These are phyloP conservation scores for Globisporangium takayamanum DNA, from an alignment of 352 stramenopile genomes.

Conservation along the genomic window DNA sequence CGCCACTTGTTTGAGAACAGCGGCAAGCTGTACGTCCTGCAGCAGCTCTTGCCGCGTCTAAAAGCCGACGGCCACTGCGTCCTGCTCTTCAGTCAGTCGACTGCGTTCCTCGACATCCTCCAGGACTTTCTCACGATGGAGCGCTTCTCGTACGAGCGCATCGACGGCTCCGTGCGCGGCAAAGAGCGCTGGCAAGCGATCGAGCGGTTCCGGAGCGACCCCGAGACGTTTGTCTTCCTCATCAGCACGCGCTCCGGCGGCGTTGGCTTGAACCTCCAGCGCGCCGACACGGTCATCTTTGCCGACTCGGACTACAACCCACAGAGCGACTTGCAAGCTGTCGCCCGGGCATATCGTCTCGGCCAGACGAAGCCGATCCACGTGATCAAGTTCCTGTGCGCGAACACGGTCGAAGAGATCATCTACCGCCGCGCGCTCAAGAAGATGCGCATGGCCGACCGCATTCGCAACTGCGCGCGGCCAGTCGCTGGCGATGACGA, in stretches of 20 bases:
- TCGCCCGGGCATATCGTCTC: slow-evolving; percentile 63
- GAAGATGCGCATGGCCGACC: slow-evolving; percentile 72
- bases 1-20: slow-evolving; percentile 71
- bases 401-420: slow-evolving; percentile 72
- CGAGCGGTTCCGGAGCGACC: slow-evolving; percentile 77
- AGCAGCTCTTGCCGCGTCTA: slow-evolving; percentile 75
- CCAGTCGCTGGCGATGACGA: slow-evolving; percentile 29
- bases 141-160: slow-evolving; percentile 69
- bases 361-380: slow-evolving; percentile 75
- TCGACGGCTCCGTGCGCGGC: slow-evolving; percentile 66
- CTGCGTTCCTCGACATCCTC: slow-evolving; percentile 71
- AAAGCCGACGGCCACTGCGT: slow-evolving; percentile 79
- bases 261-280: slow-evolving; percentile 66
- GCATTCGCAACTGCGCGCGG: slow-evolving; percentile 59
- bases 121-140: slow-evolving; percentile 75
- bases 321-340: slow-evolving; percentile 60
- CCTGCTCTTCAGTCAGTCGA: slow-evolving; percentile 75
- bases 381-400: slow-evolving; percentile 71
- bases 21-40: slow-evolving; percentile 81
- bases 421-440: slow-evolving; percentile 64
- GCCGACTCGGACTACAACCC: slow-evolving; percentile 78
- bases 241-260: slow-evolving; percentile 71
- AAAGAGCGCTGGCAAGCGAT: slow-evolving; percentile 81
- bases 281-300: slow-evolving; percentile 82
- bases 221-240: slow-evolving; percentile 85